Evolutionary conservation across 768 basidiomycete species (phyloP).

Genomic region (Lentinula raphanica): DNA sequence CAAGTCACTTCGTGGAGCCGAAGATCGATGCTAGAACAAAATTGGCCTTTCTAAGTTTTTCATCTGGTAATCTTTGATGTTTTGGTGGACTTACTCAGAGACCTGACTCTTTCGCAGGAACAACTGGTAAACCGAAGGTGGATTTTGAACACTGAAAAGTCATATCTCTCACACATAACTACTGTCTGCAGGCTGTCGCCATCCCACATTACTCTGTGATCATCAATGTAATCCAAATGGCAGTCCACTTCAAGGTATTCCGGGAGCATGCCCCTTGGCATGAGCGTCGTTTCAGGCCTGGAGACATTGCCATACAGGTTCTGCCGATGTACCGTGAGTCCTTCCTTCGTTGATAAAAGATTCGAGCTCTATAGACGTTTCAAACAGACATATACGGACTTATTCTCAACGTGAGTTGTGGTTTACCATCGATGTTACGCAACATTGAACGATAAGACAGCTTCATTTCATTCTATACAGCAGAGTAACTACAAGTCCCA

Average conservation of each 20-base stretch:
- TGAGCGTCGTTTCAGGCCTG: conserved; percentile 49
- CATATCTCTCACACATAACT: no score
- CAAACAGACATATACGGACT: conserved; percentile 57
- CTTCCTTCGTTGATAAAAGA: neutral
- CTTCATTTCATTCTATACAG: conserved; percentile 53
- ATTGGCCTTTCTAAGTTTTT: conserved; percentile 67
- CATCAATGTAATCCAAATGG: conserved; percentile 58
- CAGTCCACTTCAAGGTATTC: conserved; percentile 46
- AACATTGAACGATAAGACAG: conserved; percentile 24
- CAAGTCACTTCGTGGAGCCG: conserved; percentile 42
- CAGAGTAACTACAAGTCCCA: conserved; percentile 34
- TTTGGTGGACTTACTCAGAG: neutral
- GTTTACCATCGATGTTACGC: neutral
- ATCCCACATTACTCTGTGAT: conserved; percentile 57
- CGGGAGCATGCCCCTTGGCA: conserved; percentile 38
- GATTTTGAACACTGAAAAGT: no score
- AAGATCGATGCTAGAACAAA: conserved; percentile 63
- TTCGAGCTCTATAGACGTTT: neutral
- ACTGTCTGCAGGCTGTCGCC: conserved; percentile 44
- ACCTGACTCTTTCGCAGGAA: conserved; percentile 29
- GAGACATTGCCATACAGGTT: conserved; percentile 56
- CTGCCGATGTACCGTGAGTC: conserved; percentile 58
- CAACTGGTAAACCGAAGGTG: conserved; percentile 72
- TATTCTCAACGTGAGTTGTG: conserved; percentile 43
- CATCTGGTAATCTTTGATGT: conserved; percentile 36